These are phyloP conservation scores for Didymella sp. DNA, from an alignment of 2,329 filamentous ascomycete species.

Conservation along the genomic window DNA sequence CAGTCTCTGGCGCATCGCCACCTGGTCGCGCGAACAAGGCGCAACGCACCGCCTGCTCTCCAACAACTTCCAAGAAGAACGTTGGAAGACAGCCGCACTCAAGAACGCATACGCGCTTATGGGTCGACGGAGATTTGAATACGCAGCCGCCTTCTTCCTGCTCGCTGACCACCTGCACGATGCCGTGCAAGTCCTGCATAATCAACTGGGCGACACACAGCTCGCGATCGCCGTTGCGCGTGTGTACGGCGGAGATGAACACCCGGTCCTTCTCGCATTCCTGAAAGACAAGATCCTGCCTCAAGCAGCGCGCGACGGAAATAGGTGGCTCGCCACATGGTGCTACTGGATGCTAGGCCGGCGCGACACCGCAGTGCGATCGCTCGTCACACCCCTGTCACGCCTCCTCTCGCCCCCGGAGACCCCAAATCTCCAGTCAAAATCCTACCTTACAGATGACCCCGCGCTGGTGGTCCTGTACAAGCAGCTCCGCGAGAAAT, in stretches of 20 bases:
- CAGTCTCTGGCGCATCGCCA: constrained; percentile 93
- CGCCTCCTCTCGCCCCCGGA: constrained; percentile 73
- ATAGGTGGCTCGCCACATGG: constrained; percentile 95
- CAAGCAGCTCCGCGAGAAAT: constrained; percentile 80
- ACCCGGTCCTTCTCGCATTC: constrained; percentile 74
- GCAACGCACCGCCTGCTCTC: constrained; percentile 80
- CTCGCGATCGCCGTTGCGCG: constrained; percentile 87
- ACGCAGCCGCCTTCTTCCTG: constrained; percentile 94
- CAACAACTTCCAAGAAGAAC: constrained; percentile 88
- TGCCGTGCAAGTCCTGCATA: constrained; percentile 84
- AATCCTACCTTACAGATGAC: constrained; percentile 86
- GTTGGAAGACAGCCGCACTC: constrained; percentile 86
- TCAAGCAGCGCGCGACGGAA: constrained; percentile 78
- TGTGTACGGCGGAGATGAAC: constrained; percentile 85
- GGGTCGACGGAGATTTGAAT: constrained; percentile 89
- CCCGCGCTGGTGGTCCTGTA: constrained; percentile 89
- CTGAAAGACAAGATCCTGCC: constrained; percentile 81
- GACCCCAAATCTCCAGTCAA: constrained; percentile 74
- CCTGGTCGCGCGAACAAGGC: constrained; percentile 83
- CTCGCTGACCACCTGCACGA: constrained; percentile 84
- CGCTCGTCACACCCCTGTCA: constrained; percentile 81
- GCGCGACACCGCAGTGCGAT: constrained; percentile 82
- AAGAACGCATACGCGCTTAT: constrained; percentile 97
- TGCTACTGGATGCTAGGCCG: constrained; percentile 89
- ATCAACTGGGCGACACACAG: constrained; percentile 86